A percentile compares a stretch with the other conserved stretches of the same genome.
Evolutionary conservation across 169 alveolate species (phyloP).

Genomic region (Plasmodium fragile): DNA sequence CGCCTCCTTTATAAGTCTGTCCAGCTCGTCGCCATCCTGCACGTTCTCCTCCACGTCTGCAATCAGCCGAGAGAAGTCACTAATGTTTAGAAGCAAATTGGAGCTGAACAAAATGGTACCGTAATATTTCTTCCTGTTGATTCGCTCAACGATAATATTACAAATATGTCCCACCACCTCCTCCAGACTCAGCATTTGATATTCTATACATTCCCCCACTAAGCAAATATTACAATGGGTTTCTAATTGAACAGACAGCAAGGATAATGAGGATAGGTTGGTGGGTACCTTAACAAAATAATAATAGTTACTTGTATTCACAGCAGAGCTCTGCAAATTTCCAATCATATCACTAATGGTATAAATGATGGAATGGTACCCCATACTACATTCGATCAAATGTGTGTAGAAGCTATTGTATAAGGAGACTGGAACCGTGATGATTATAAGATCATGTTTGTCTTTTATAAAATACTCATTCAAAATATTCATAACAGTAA

Average conservation of each 20-base stretch:
- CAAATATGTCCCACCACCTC: constrained; percentile 6
- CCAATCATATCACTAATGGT: constrained; percentile 26
- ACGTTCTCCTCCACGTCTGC: constrained; percentile 16
- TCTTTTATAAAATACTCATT: constrained; percentile 39
- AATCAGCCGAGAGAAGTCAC: constrained; percentile 14
- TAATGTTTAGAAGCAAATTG: constrained; percentile 27
- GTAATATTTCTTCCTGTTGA: constrained; percentile 23
- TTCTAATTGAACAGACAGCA: constrained; percentile 29
- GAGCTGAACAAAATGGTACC: constrained; percentile 42
- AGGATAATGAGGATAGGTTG: constrained; percentile 18
- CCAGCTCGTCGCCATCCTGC: not conserved
- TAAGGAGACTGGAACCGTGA: constrained; percentile 32
- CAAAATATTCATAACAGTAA: constrained; percentile 33
- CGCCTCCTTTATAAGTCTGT: not conserved
- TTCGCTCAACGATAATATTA: constrained; percentile 20
- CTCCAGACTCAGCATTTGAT: constrained; percentile 4
- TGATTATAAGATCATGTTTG: constrained; percentile 4
- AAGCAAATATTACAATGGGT: constrained; percentile 52
- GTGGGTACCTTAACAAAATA: constrained; percentile 29
- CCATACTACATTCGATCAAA: constrained; percentile 42
- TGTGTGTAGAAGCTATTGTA: constrained; percentile 39
- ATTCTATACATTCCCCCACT: constrained; percentile 23
- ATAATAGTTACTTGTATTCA: constrained; percentile 21
- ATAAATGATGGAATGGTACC: constrained; percentile 36
- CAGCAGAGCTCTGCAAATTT: constrained; percentile 16